phyloP scores from a whole-genome alignment of 495 filamentous ascomycete species.

The Talaromyces nanjingensis region DNA sequence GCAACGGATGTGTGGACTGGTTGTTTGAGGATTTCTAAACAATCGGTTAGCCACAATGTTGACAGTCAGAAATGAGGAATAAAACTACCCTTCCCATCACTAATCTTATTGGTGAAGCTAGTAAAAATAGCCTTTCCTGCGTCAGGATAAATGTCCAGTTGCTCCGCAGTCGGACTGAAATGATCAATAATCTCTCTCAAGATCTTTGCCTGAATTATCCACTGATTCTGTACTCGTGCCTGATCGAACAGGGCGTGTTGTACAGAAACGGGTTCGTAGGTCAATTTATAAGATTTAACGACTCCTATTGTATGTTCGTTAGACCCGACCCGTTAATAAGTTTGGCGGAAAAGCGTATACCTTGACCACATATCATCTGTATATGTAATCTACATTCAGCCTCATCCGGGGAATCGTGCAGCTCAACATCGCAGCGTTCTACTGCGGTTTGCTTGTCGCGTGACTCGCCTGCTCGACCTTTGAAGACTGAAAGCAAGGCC shows the following conservation, averaged over 20 bases:
- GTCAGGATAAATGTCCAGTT: constrained; percentile 80
- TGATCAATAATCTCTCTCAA: constrained; percentile 83
- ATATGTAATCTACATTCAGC: constrained; percentile 74
- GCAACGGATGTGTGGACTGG: constrained; percentile 89
- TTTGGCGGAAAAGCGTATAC: constrained; percentile 30
- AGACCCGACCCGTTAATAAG: not conserved
- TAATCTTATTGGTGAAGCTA: constrained; percentile 89
- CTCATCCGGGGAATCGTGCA: constrained; percentile 66
- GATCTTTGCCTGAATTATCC: constrained; percentile 68
- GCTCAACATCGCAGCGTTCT: constrained; percentile 77
- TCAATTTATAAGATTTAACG: constrained; percentile 84
- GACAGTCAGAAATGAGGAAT: not conserved
- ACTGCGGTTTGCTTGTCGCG: constrained; percentile 71
- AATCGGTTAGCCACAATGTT: constrained; percentile 10
- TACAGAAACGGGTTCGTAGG: constrained; percentile 74
- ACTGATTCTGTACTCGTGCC: constrained; percentile 60
- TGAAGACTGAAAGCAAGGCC: constrained; percentile 72
- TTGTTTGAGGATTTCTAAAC: constrained; percentile 78
- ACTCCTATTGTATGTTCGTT: constrained; percentile 49
- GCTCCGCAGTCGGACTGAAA: constrained; percentile 85
- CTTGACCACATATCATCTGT: constrained; percentile 79
- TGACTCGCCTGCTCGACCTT: constrained; percentile 49
- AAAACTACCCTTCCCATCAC: constrained; percentile 65
- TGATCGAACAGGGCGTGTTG: constrained; percentile 85
- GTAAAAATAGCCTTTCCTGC: constrained; percentile 69